Evolutionary conservation across 305 asterid genomes (phyloP), one percentile per base, ranked within the genome.

Genomic region (Euphrasia arctica): DNA sequence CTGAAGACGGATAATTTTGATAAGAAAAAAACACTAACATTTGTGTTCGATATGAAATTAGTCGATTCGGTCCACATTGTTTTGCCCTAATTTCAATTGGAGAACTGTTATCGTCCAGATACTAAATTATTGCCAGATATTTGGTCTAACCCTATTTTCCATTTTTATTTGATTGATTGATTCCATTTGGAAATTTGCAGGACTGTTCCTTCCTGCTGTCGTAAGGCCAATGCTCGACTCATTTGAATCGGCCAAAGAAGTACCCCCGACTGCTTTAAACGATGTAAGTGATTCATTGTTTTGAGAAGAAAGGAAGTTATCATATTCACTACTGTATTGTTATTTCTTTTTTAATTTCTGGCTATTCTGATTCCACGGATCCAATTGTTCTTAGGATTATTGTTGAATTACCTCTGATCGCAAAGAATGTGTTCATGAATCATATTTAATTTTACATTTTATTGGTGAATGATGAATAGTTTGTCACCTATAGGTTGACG

Each of bases 221-320:
- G 98, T 91, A 64, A 92, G 97, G 78, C 97, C 98, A 64, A 85
- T 92, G 12, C 78, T 89, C 56, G 97, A 89, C 75, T 90, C 97
- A 7, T 77, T 78, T 67, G 93, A 84, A 77, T 57, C 95, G 28
- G 56, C 97, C 54, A 83, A 89, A 82, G 79, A 83, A 73, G 95
- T 79, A 34, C 91, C 95, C 14, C 89, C 73, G 22, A 79, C 96
- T 54, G 86, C 82, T 51, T 77, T 92, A 47, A 79, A 71, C 64
- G 96, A 87, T 67, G 98, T 92, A 74, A 84, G 98, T 79, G 62
- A 58, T 60, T 56, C 2, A 0, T 48, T 58, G 56, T 63, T 5
- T 43, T 42, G 3, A 14, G 28, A 8, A 1, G 0, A 2, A 9
- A 6, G 54, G 60, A 3, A 0, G 4, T 47, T 13, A 12, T 11